Evolutionary conservation across 345 rosid species (phyloP), one percentile per base, ranked within the genome.

Genomic region (Eucalyptus tenuipes): DNA sequence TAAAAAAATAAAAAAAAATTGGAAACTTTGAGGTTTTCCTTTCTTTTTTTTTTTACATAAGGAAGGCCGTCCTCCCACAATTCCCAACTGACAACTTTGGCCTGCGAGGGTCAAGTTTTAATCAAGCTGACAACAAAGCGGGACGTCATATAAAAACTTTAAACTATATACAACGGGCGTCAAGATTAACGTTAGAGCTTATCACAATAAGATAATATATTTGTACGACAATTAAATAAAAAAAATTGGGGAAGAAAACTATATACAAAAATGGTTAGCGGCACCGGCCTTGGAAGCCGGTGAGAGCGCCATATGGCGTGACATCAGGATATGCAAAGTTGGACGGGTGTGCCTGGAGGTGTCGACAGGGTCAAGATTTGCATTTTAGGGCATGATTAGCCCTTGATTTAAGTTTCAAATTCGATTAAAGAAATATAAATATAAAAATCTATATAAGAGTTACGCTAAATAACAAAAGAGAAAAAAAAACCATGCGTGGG

Each of bases 231-330:
- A 71, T 71, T 20, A 18, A 33, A 55, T 55, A 55, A 55, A 55
- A 1, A 22, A 55, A 6, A 4, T 64, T 20, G 44, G 44, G 12
- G 22, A 33, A 13, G 7, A 68, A 16, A 68, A 31, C 40, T 68
- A 33, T 33, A 71, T 33, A 17, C 85, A 12, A 87, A 92, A 93
- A 79, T 53, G 42, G 88, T 89, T 64, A 52, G 66, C 66, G 55
- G 87, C 87, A 86, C 47, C 27, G 24, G 85, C 88, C 88, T 81
- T 37, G 68, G 91, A 88, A 85, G 80, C 85, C 47, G 91, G 89
- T 85, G 85, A 45, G 88, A 48, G 5, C 79, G 92, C 92, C 94
- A 93, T 91, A 94, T 94, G 96, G 94, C 92, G 90, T 87, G 71
- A 82, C 86, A 88, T 64, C 87, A 89, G 89, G 55, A 42, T 64